Percentiles rank a stretch among this genome's conserved stretches.
These are phyloP conservation scores for Fusarium armeniacum DNA, from an alignment of 2,329 filamentous ascomycete genomes.

Conservation along the genomic window DNA sequence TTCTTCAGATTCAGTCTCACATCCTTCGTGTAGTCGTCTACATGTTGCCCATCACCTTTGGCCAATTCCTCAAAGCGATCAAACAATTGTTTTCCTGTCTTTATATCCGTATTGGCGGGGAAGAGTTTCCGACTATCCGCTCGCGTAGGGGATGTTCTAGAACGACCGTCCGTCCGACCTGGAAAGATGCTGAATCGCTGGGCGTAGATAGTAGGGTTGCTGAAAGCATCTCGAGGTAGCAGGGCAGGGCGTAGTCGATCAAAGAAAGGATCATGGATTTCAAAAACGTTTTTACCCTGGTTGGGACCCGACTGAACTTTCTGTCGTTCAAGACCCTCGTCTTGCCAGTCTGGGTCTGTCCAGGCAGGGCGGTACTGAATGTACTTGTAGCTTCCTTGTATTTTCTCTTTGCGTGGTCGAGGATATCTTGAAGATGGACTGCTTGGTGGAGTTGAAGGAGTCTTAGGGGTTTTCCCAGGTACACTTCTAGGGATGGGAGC, in stretches of 20 bases:
- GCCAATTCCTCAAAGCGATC: constrained; percentile 38
- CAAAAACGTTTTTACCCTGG: constrained; percentile 24
- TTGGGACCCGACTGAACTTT: constrained; percentile 1
- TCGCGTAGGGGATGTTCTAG: constrained; percentile 51
- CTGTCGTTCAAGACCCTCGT: constrained; percentile 30
- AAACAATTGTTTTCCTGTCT: constrained; percentile 45
- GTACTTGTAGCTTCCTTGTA: constrained; percentile 16
- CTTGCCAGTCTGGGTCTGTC: constrained; percentile 50
- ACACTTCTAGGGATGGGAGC: background rate
- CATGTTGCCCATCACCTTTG: constrained; percentile 6
- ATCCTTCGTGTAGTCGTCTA: constrained; percentile 44
- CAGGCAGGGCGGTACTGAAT: constrained; percentile 46
- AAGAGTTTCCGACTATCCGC: constrained; percentile 38
- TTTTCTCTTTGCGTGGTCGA: background rate
- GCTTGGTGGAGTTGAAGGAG: background rate
- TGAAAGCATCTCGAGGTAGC: constrained; percentile 39
- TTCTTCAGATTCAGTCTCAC: constrained; percentile 22
- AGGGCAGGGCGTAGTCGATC: constrained; percentile 47
- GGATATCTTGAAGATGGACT: background rate
- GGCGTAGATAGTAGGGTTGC: constrained; percentile 49
- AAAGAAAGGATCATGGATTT: constrained; percentile 31
- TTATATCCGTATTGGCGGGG: constrained; percentile 1
- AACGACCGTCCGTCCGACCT: constrained; percentile 50
- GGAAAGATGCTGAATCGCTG: constrained; percentile 51
- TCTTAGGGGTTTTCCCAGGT: background rate